Conservation (phyloP, 768 basidiomycete species). For the Favolaschia claudopus region DNA sequence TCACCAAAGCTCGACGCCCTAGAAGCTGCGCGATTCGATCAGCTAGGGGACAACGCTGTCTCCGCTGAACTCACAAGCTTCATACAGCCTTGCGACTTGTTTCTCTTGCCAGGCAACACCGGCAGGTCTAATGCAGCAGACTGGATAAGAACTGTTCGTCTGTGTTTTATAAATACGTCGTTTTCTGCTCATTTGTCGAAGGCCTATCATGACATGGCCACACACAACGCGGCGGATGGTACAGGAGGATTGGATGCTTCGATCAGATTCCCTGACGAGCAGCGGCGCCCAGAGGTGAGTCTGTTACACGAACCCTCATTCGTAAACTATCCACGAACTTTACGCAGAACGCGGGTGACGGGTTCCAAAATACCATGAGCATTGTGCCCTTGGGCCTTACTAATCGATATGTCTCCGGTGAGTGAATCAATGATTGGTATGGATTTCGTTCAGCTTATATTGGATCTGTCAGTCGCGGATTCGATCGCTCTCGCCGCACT, state of each 20-base stretch:
- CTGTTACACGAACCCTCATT: no score
- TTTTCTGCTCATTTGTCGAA: neutral
- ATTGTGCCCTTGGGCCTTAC: conserved; percentile 1
- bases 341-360: conserved; percentile 3
- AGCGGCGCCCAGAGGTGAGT: conserved; percentile 4
- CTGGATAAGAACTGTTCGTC: neutral
- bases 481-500: conserved; percentile 10
- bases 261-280: conserved; percentile 27
- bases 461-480: conserved; percentile 4
- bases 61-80: neutral
- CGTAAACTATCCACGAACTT: no score
- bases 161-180: neutral
- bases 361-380: conserved; percentile 5
- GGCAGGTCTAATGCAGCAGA: neutral
- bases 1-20: neutral
- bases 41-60: neutral
- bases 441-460: neutral
- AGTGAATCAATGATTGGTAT: neutral
- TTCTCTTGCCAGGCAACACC: neutral
- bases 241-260: conserved; percentile 37
- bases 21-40: neutral
- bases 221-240: conserved; percentile 31
- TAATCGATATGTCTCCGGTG: conserved; percentile 9
- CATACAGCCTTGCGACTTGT: neutral
- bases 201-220: conserved; percentile 36